A percentile compares a stretch with the other conserved stretches of the same genome.
Evolutionary conservation across 2,329 filamentous ascomycete genomes (phyloP).

Genomic region (Calonectria multiphialidica): DNA sequence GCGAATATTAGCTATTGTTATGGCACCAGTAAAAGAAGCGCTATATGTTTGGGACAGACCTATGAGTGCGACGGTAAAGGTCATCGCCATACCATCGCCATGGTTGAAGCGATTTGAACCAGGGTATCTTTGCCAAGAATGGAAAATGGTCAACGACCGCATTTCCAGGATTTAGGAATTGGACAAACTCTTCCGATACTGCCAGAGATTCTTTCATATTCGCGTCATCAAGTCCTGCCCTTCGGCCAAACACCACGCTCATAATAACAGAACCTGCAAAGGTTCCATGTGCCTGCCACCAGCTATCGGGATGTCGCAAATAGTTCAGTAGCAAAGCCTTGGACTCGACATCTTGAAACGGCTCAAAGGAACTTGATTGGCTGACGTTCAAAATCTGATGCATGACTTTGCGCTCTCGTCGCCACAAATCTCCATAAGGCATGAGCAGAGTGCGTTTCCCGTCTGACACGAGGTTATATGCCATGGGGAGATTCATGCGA

Average conservation of each 20-base stretch:
- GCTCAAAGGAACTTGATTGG: not conserved
- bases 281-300: constrained; percentile 11
- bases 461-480: not conserved
- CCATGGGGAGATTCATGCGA: constrained; percentile 5
- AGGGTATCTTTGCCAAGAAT: not conserved
- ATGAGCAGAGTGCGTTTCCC: constrained; percentile 1
- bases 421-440: constrained; percentile 9
- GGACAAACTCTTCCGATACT: not conserved
- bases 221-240: constrained; percentile 2
- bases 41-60: not conserved
- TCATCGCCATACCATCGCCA: constrained; percentile 10
- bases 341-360: constrained; percentile 27
- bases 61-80: not conserved
- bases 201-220: constrained; percentile 4
- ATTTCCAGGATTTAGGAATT: not conserved
- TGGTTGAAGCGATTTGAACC: constrained; percentile 1
- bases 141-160: constrained; percentile 1
- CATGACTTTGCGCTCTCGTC: constrained; percentile 10
- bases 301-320: constrained; percentile 3
- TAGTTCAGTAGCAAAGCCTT: constrained; percentile 16
- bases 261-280: constrained; percentile 23
- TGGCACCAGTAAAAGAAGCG: not conserved
- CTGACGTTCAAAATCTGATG: constrained; percentile 5
- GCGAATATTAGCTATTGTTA: not conserved
- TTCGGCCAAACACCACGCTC: constrained; percentile 22